Base-by-base conservation (phyloP, 306 rosid species). In the Morella rubra region DNA sequence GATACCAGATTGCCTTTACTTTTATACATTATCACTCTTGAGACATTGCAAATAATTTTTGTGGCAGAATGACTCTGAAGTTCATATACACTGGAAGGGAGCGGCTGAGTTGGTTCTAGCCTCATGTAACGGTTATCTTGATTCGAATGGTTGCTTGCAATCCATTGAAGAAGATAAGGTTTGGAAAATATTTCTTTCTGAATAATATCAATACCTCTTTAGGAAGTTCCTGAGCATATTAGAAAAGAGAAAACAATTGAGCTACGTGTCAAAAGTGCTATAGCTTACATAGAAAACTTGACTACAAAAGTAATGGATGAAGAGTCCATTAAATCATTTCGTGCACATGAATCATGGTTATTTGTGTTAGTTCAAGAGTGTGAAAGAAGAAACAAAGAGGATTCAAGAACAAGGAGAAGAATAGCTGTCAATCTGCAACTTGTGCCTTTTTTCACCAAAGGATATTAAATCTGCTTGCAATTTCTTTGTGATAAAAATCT, bases 51-150 rank as follows among this genome's bases (percentile, higher is more conserved):
- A 3, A 73, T 68, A 73, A 69, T 67, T 82, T 69, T 88, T 61
- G 11, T 69, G 82, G 81, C 85, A 95, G 99, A 80, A 5, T 72
- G 87, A 88, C 77, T 85, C 92, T 72, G 73, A 75, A 84, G 93
- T 89, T 74, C 91, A 89, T 80, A 85, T 95, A 79, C 97, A 95
- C 72, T 95, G 99, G 99, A 95, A 95, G 81, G 99, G 99, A 76
- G 99, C 99, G 50, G 99, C 98, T 15, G 99, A 95, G 87, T 89
- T 95, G 64, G 89, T 95, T 67, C 73, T 95, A 58, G 84, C 86
- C 71, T 66, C 97, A 9, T 95, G 99, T 69, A 81, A 87, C 6
- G 84, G 76, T 62, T 95, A 89, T 86, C 82, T 92, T 76, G 96
- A 91, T 69, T 88, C 91, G 86, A 80, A 85, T 82, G 92, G 92